phyloP scores from a whole-genome alignment of 306 rosid genomes.

The Vicia faba region DNA sequence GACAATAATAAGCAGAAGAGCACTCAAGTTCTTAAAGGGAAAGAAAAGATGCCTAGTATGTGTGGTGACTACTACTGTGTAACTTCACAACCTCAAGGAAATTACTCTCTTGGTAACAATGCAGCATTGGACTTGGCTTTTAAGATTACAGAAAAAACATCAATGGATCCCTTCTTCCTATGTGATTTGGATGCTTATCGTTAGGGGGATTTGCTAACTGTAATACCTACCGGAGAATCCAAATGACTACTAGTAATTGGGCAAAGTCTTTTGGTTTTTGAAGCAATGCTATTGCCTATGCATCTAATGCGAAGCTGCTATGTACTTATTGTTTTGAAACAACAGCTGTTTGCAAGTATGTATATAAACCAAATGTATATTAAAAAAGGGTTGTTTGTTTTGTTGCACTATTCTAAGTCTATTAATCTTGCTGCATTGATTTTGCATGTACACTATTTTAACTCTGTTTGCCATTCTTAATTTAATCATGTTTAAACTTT shows the following conservation, averaged over 20 bases:
- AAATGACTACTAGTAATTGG: conserved; percentile 13
- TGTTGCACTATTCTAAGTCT: no score
- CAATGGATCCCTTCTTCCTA: conserved; percentile 16
- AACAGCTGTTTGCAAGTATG: conserved; percentile 19
- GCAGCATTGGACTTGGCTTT: conserved; percentile 25
- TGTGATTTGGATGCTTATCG: conserved; percentile 26
- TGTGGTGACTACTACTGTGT: conserved; percentile 33
- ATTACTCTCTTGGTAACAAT: background rate
- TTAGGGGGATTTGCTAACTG: conserved; percentile 8
- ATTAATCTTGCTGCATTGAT: no score
- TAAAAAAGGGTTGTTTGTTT: no score
- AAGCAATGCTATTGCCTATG: conserved; percentile 15
- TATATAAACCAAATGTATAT: background rate
- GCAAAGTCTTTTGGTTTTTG: conserved; percentile 16
- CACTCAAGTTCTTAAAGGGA: background rate
- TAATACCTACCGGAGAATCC: background rate
- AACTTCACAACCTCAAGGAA: conserved; percentile 36
- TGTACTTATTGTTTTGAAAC: conserved; percentile 32
- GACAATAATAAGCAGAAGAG: background rate
- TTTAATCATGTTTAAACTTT: no score
- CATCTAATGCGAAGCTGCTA: conserved; percentile 31
- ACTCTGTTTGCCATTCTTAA: no score
- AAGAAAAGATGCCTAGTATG: conserved; percentile 9
- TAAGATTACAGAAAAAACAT: conserved; percentile 28
- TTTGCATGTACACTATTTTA: no score